Base-by-base conservation (phyloP, 495 filamentous ascomycete genomes). In the Talaromyces wortmannii region DNA sequence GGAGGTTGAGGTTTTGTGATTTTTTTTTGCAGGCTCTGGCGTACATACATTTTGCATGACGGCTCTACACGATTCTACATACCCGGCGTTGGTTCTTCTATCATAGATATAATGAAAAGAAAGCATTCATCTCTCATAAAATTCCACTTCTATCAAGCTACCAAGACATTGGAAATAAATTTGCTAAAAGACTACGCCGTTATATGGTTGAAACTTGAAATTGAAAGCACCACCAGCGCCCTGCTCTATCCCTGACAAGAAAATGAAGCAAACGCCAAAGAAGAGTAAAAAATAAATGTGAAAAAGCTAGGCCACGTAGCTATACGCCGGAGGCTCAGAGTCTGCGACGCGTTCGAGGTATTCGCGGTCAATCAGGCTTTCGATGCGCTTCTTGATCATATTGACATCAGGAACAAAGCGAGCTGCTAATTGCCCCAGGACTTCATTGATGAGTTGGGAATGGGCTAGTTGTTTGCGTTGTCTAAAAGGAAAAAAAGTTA, bases 331-430 rank as follows among this genome's bases (percentile, higher is more conserved):
- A 5, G 78, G 72, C 11, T 86, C 81, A 4, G 71, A 74, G 31
- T 84, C 82, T 16, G 91, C 87, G 0, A 92, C 74, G 29, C 94
- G 83, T 68, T 95, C 92, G n/a, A 99, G 71, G 63, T 97, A 99
- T 64, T 99, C 94, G 46, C 91, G 80, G 57, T 88, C 85, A 51
- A 99, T 94, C 59, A 99, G 69, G 61, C 87, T 88, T 67, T 99
- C 94, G 55, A 99, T 90, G n/a, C 88, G 83, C 64, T 83, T 85
- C 76, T 99, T 99, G 71, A 97, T 86, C 79, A 97, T 89, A 42
- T 79, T 78, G 32, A 97, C 78, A 56, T 97, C 92, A 0, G 94
- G 95, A 55, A 86, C 85, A 74, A 99, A 99, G 51, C 92, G 86
- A 23, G 74, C 64, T 1, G 81, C 75, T 3, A 97, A 77, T 65